These are phyloP conservation scores for Globisporangium heterothallicum DNA, from an alignment of 352 stramenopile genomes.

Conservation along the genomic window DNA sequence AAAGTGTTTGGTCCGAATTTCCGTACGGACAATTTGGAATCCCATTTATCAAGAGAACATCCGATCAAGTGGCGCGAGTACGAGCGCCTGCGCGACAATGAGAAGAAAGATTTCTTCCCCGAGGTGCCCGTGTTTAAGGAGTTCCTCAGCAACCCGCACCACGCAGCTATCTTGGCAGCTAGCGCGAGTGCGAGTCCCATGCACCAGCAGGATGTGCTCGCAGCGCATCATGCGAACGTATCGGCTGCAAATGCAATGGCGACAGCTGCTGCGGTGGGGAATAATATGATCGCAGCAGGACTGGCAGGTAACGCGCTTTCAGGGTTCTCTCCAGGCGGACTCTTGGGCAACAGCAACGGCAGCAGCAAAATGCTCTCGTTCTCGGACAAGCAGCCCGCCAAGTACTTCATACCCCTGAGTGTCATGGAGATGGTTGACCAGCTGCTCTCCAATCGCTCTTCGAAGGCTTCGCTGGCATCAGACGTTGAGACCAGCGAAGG, in stretches of 20 bases:
- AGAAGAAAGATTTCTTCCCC: slow-evolving; percentile 46
- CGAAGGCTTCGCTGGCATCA: slow-evolving; percentile 2
- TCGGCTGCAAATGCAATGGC: slow-evolving; percentile 1
- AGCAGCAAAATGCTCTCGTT: slow-evolving; percentile 15
- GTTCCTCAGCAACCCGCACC: slow-evolving; percentile 2
- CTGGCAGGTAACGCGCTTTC: neutral
- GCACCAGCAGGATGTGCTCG: slow-evolving; percentile 1
- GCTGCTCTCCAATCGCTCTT: slow-evolving; percentile 20
- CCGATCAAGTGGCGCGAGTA: slow-evolving; percentile 44
- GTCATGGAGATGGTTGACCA: slow-evolving; percentile 40
- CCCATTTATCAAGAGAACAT: slow-evolving; percentile 43
- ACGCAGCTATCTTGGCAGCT: neutral
- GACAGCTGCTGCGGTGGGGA: neutral
- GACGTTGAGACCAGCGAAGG: neutral
- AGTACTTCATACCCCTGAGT: slow-evolving; percentile 22
- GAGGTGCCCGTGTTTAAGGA: slow-evolving; percentile 25
- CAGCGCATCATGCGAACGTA: neutral
- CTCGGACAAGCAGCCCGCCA: slow-evolving; percentile 13
- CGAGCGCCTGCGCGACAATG: slow-evolving; percentile 35
- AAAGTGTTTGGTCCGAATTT: slow-evolving; percentile 57
- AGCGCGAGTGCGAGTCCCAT: neutral
- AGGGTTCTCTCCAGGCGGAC: slow-evolving; percentile 13
- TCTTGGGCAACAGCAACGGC: neutral
- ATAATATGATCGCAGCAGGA: neutral
- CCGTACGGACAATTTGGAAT: slow-evolving; percentile 53